Evolutionary conservation across 768 basidiomycete species (phyloP), one percentile per base, ranked within the genome.

Genomic region (Suillus decipiens): DNA sequence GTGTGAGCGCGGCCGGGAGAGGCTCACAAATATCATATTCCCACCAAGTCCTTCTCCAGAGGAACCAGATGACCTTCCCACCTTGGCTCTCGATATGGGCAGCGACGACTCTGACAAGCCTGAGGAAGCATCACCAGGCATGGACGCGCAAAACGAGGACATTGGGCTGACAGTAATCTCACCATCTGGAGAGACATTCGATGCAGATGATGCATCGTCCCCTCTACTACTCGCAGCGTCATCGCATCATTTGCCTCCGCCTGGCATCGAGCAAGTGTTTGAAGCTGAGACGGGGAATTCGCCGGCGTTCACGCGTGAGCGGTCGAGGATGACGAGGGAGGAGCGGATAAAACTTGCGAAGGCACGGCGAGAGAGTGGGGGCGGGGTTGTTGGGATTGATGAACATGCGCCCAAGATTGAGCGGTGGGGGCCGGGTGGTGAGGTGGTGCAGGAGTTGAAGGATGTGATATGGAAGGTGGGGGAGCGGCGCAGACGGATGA

Each of bases 401-500:
- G 74, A 42, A 61, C 76, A 33, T 54, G 67, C 41, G 39, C 69
- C 60, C 56, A 68, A 51, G 65, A 69, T 63, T 63, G 86, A 84
- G 73, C 77, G 78, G 62, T 88, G 88, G 88, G 90, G 89, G 0
- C 90, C 89, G 8, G 85, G 86, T 5, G 88, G 86, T 1, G 92
- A 93, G 64, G 90, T 93, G 41, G 90, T 93, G 6, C 86, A 91
- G 72, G 92, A 93, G 73, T 78, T 93, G 66, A 91, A 89, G 73
- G 92, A 93, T 68, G 91, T 93, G 12, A 93, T 93, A 36, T 91
- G 89, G 89, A 89, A 92, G 72, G 92, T 93, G 10, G 84, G 90
- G 37, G 89, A 93, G 75, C 80, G 81, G 69, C 79, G 86, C 72
- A 76, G 88, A 64, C 81, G 80, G 73, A 79, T 88, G 81, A 70